Evolutionary conservation across 2,329 filamentous ascomycete species (phyloP), one percentile per base, ranked within the genome.

Genomic region (Penicillium sclerotigenum): DNA sequence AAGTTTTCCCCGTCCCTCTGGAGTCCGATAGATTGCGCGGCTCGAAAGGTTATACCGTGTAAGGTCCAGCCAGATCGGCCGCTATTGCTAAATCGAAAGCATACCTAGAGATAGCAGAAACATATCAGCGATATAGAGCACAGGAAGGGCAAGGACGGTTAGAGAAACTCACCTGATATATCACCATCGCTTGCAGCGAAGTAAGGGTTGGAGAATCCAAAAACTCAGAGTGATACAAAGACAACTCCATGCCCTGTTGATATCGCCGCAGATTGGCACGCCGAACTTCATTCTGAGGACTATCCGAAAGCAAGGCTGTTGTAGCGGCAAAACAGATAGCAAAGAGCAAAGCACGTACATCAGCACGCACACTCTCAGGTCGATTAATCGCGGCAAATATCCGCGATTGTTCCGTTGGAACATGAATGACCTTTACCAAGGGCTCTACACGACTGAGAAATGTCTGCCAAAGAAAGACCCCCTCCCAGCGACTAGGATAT

Each of bases 1-100:
- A 79, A 83, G 56, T 81, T 77, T 26, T 72, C 73, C 24, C 80
- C 80, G 48, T 83, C 80, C 31, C 80, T 73, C 59, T 83, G 80
- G 10, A 82, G 73, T 2, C 80, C 65, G 14, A 68, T 67, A 11
- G 65, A 81, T 55, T 83, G 81, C 0, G 80, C 78, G 28, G 82
- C 81, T 9, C 81, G 75, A 3, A 83, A 78, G 1, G 78, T 75
- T 13, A 83, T 68, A 2, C 80, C 80, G 1, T 79, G 81, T 34
- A 83, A 59, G 0, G 78, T 81, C 78, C 80, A 82, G 29, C 62
- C 61, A 16, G 67, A 57, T n/a, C 60, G 58, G 4, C 63, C 57
- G 7, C 58, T 63, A 26, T 66, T 69, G 37, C 58, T 66, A 29
- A 61, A 59, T 3, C 55, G 59, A 7, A 63, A 55, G 36, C 62